Evolutionary conservation across 768 basidiomycete species (phyloP).

Genomic region (Leccinum variicolor): DNA sequence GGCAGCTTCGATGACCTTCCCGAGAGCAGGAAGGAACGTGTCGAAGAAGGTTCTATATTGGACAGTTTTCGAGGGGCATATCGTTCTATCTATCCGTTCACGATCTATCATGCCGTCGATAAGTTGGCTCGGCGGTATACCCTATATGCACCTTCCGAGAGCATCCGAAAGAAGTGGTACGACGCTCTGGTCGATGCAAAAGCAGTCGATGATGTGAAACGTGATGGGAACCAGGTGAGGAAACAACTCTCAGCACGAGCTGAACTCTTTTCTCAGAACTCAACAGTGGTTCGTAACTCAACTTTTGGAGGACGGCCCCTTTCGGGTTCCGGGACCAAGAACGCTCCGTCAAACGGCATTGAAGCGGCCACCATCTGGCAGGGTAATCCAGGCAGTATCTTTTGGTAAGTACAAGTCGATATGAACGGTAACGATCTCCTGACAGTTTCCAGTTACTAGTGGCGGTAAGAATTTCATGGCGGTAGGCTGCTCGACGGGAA

Average conservation of each 20-base stretch:
- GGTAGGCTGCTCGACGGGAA: constrained; percentile 62
- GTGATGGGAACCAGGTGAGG: constrained; percentile 70
- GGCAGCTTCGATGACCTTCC: constrained; percentile 57
- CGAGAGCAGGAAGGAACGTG: constrained; percentile 61
- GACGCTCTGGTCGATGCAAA: constrained; percentile 58
- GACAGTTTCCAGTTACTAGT: constrained; percentile 36
- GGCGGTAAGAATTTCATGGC: constrained; percentile 56
- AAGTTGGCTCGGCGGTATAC: constrained; percentile 63
- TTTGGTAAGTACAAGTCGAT: constrained; percentile 48
- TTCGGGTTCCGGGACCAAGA: constrained; percentile 45
- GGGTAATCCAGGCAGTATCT: constrained; percentile 53
- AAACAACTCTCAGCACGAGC: neutral
- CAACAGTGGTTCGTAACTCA: constrained; percentile 66
- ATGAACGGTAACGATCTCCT: neutral
- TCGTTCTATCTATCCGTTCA: constrained; percentile 69
- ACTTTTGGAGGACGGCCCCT: constrained; percentile 56
- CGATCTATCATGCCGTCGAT: constrained; percentile 65
- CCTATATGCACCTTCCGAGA: constrained; percentile 60
- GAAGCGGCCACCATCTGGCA: constrained; percentile 49
- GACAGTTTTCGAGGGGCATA: constrained; percentile 52
- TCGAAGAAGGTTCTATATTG: constrained; percentile 55
- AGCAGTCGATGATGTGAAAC: constrained; percentile 57
- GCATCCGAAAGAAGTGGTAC: constrained; percentile 60
- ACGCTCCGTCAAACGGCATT: constrained; percentile 25
- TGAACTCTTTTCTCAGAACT: constrained; percentile 6